Percentiles rank a stretch among this genome's conserved stretches.
Evolutionary conservation across 2,329 filamentous ascomycete species (phyloP).

Genomic region (Ambrosiella xylebori): DNA sequence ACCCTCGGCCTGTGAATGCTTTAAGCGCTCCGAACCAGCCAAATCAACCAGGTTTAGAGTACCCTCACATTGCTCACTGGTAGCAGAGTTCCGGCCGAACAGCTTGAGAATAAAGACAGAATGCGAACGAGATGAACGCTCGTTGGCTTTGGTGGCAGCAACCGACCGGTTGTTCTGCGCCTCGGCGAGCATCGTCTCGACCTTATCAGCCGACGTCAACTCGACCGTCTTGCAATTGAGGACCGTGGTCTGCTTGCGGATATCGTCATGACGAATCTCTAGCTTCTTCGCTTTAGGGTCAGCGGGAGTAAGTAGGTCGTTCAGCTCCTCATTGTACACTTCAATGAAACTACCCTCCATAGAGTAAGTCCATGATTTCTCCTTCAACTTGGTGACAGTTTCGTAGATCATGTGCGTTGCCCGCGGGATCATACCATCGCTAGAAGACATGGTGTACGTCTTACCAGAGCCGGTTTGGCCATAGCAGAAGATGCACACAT

Average conservation of each 20-base stretch:
- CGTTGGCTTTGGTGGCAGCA: conserved; percentile 93
- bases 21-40: conserved; percentile 79
- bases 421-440: conserved; percentile 85
- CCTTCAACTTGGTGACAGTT: conserved; percentile 63
- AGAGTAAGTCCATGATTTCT: conserved; percentile 84
- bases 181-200: conserved; percentile 61
- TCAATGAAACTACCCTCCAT: conserved; percentile 95
- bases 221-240: conserved; percentile 61
- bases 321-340: conserved; percentile 94
- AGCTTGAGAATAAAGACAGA: conserved; percentile 89
- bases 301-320: conserved; percentile 54
- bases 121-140: conserved; percentile 83
- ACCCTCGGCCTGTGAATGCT: conserved; percentile 72
- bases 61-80: conserved; percentile 73
- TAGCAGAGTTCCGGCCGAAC: conserved; percentile 51
- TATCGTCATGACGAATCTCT: conserved; percentile 74
- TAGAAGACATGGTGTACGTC: conserved; percentile 85
- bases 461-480: conserved; percentile 95
- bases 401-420: conserved; percentile 89
- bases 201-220: conserved; percentile 62
- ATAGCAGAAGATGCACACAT: conserved; percentile 97
- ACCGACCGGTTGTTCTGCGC: conserved; percentile 80
- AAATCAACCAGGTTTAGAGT: conserved; percentile 92
- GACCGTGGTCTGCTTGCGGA: conserved; percentile 65
- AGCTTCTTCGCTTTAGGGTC: conserved; percentile 59